phyloP scores from a whole-genome alignment of 345 rosid genomes.

The Xanthoceras sorbifolium region DNA sequence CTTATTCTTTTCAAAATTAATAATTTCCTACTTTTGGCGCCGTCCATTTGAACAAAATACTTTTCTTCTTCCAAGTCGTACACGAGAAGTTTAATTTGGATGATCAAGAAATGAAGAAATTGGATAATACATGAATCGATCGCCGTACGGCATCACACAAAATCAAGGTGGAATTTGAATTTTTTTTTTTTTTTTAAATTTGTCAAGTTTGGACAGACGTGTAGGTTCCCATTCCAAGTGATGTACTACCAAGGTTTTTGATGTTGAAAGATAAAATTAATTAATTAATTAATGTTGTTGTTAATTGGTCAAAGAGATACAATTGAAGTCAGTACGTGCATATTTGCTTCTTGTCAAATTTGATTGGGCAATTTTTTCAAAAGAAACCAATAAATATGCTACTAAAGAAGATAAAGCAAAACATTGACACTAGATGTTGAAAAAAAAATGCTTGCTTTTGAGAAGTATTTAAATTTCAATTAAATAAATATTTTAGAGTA shows the following conservation, averaged over 20 bases:
- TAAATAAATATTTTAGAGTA: too few species aligned
- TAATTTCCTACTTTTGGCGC: constrained; percentile 20
- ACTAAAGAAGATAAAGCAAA: neutral
- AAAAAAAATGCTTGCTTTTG: neutral
- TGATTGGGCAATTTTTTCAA: constrained; percentile 11
- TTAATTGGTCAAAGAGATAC: constrained; percentile 6
- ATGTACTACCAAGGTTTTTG: neutral
- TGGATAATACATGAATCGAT: neutral
- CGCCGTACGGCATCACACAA: constrained; percentile 5
- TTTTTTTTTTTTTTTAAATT: neutral
- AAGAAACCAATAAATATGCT: neutral
- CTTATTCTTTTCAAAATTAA: neutral
- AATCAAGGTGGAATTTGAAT: neutral
- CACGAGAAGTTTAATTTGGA: neutral
- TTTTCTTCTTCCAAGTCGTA: neutral
- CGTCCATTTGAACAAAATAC: constrained; percentile 21
- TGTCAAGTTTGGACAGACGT: constrained; percentile 27
- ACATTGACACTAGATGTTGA: constrained; percentile 5
- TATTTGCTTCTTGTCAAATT: neutral
- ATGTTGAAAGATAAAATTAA: neutral
- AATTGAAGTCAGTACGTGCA: neutral
- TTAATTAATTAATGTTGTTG: neutral
- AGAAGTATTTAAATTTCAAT: too few species aligned
- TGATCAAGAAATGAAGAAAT: neutral
- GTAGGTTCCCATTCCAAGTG: constrained; percentile 4